Conservation (phyloP, 78 protist species). For the Planoprotostelium fungivorum region DNA sequence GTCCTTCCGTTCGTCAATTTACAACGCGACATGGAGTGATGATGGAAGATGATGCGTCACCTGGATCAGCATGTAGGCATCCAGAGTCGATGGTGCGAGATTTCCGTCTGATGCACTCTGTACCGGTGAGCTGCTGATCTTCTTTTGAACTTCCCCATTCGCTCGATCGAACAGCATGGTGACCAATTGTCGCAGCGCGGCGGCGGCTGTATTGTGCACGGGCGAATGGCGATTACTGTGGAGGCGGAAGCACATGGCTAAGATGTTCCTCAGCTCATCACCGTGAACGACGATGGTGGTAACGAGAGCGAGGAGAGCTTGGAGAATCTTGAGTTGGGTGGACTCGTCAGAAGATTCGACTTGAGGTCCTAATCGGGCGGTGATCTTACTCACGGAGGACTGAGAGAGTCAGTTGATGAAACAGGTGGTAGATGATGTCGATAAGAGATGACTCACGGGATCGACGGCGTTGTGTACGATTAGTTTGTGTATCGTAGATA, state of each 20-base stretch:
- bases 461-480: slow-evolving; percentile 34
- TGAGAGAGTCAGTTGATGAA: not conserved
- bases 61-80: not conserved
- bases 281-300: slow-evolving; percentile 54
- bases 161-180: slow-evolving; percentile 55
- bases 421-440: not conserved
- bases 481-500: slow-evolving; percentile 40
- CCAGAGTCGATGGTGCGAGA: not conserved
- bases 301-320: slow-evolving; percentile 39
- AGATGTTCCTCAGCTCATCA: slow-evolving; percentile 37
- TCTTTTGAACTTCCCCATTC: not conserved
- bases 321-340: slow-evolving; percentile 47
- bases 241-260: slow-evolving; percentile 51
- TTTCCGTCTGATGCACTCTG: not conserved
- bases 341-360: slow-evolving; percentile 26
- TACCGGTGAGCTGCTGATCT: not conserved
- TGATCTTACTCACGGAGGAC: not conserved
- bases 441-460: not conserved
- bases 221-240: slow-evolving; percentile 32
- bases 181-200: slow-evolving; percentile 51
- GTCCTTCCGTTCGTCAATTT: not conserved
- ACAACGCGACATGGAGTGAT: not conserved
- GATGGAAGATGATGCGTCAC: not conserved
- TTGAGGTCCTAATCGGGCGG: not conserved
- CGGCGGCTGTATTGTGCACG: slow-evolving; percentile 53